A percentile compares a stretch with the other conserved stretches of the same genome.
Evolutionary conservation across 371 early-diverging fungal genomes (phyloP).

Genomic region (Entomophthora muscae): DNA sequence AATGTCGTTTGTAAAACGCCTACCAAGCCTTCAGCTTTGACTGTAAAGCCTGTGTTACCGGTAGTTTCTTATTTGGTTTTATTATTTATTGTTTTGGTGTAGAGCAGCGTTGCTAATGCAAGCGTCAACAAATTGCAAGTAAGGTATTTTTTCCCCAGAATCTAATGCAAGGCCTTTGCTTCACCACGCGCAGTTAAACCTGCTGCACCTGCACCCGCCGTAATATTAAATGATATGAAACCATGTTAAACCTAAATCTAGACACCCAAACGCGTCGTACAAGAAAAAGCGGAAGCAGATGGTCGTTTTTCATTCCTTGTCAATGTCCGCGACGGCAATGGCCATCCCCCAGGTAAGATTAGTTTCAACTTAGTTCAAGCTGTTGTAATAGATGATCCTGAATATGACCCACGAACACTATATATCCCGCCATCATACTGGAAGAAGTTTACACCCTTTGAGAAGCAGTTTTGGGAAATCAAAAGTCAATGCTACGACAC

Average conservation of each 20-base stretch:
- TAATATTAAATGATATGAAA: neutral
- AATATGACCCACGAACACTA: constrained; percentile 93
- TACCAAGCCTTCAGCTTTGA: neutral
- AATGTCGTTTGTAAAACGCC: neutral
- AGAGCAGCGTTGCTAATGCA: neutral
- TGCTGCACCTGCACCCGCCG: neutral
- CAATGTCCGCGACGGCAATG: constrained; percentile 63
- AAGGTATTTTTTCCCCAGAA: neutral
- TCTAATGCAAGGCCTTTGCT: neutral
- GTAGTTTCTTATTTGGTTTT: neutral
- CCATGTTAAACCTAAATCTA: neutral
- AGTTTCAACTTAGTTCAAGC: too few relatives aligned
- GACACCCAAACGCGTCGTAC: neutral
- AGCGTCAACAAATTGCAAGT: neutral
- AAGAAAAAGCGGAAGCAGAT: constrained; percentile 33
- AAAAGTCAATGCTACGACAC: constrained; percentile 92
- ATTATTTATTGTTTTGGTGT: neutral
- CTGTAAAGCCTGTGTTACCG: neutral
- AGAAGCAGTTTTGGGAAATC: constrained; percentile 99
- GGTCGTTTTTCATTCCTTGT: constrained; percentile 76
- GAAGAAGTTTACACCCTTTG: constrained; percentile 88
- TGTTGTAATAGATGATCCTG: constrained; percentile 31
- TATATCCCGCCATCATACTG: constrained; percentile 68
- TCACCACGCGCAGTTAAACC: neutral
- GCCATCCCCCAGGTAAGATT: constrained; percentile 26